Percentiles rank a stretch among this genome's conserved stretches.
Evolutionary conservation across 352 stramenopile genomes (phyloP).

Genomic region (Globisporangium nunn): DNA sequence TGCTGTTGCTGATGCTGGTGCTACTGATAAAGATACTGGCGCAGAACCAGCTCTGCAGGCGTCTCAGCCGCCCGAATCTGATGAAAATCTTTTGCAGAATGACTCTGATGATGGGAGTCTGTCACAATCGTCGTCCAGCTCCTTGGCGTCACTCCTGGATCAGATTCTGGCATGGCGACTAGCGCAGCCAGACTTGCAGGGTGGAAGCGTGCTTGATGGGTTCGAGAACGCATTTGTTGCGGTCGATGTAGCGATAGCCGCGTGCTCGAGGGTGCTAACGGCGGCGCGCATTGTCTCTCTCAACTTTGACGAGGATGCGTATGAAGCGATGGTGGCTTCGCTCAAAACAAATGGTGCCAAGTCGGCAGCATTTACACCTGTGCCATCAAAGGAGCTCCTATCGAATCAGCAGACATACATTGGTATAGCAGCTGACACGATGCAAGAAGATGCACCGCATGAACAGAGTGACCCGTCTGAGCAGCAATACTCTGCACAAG

Average conservation of each 20-base stretch:
- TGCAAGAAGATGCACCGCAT: constrained; percentile 4
- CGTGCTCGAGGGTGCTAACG: constrained; percentile 29
- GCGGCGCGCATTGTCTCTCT: constrained; percentile 49
- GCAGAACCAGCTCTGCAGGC: constrained; percentile 14
- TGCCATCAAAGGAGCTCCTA: constrained; percentile 4
- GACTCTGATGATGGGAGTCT: background rate
- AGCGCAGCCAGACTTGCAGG: constrained; percentile 44
- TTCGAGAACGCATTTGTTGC: constrained; percentile 53
- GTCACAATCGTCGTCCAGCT: background rate
- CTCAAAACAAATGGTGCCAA: constrained; percentile 11
- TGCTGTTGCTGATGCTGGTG: background rate
- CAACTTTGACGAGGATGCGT: constrained; percentile 62
- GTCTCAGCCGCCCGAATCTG: constrained; percentile 16
- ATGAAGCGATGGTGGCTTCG: constrained; percentile 34
- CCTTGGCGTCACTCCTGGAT: constrained; percentile 36
- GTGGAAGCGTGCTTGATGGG: constrained; percentile 67
- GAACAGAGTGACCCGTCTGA: background rate
- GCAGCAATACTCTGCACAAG: background rate
- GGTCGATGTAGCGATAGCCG: constrained; percentile 27
- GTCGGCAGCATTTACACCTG: background rate
- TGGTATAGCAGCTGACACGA: constrained; percentile 4
- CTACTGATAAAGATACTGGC: background rate
- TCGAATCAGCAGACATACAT: constrained; percentile 6
- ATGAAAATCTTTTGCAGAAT: constrained; percentile 1
- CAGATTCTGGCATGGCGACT: constrained; percentile 63